A percentile compares a stretch with the other conserved stretches of the same genome.
Conservation (phyloP, 371 early-diverging fungal species). For the Rhizopus arrhizus region DNA sequence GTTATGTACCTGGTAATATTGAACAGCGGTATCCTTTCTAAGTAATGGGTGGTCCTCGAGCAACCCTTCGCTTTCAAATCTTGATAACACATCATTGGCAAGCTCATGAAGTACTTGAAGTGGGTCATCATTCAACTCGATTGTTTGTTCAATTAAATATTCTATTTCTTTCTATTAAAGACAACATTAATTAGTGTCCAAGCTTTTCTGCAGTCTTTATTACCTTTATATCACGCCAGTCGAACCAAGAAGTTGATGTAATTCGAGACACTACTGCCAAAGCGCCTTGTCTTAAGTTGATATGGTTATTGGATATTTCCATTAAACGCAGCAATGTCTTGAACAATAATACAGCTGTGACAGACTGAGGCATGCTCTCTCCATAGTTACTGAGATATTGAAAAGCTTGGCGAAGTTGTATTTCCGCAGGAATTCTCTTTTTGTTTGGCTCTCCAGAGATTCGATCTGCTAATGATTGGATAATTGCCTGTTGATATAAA, state of each 20-base stretch:
- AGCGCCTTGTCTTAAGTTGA: constrained; percentile 19
- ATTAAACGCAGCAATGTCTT: constrained; percentile 36
- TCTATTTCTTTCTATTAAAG: constrained; percentile 38
- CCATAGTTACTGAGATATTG: constrained; percentile 37
- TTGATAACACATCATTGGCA: constrained; percentile 46
- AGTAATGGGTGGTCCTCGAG: constrained; percentile 54
- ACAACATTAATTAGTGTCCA: neutral
- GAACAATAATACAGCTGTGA: constrained; percentile 34
- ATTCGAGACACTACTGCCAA: constrained; percentile 29
- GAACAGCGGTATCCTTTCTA: constrained; percentile 44
- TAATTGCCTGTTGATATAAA: constrained; percentile 10
- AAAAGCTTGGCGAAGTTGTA: constrained; percentile 33
- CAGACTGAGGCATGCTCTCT: constrained; percentile 37
- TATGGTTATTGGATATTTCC: constrained; percentile 18
- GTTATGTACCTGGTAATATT: constrained; percentile 51
- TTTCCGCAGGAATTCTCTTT: constrained; percentile 17
- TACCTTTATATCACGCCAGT: constrained; percentile 46
- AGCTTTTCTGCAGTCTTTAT: neutral
- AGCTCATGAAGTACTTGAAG: constrained; percentile 49
- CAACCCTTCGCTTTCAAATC: constrained; percentile 41
- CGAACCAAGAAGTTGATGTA: constrained; percentile 40
- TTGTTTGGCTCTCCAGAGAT: constrained; percentile 11
- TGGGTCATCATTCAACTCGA: constrained; percentile 46
- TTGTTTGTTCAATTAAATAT: constrained; percentile 46
- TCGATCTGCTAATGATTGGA: constrained; percentile 24